A percentile compares a stretch with the other conserved stretches of the same genome.
phyloP scores from a whole-genome alignment of 108 stramenopile species.

The Nannochloropsis gaditana region DNA sequence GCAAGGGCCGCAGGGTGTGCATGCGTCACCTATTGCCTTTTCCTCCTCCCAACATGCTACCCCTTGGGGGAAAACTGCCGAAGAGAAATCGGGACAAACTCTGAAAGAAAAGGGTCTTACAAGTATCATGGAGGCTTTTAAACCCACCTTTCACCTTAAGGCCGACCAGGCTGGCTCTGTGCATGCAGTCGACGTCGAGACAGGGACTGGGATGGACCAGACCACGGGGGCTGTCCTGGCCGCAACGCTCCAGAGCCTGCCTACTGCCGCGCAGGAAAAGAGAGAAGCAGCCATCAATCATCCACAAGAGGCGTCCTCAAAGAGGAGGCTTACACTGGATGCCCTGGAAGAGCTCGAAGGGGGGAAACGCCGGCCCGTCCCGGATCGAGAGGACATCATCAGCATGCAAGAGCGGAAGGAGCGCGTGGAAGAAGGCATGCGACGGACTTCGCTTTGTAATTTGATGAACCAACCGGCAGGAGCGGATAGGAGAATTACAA shows the following conservation, averaged over 20 bases:
- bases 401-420: constrained; percentile 4
- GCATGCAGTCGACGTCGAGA: neutral
- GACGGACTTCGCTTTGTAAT: neutral
- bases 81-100: neutral
- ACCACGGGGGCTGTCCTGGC: neutral
- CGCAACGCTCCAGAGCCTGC: neutral
- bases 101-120: no score
- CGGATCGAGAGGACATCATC: neutral
- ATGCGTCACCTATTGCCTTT: neutral
- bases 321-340: neutral
- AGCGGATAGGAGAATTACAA: neutral
- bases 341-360: constrained; percentile 11
- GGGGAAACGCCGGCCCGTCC: neutral
- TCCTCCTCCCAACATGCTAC: neutral
- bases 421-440: constrained; percentile 9
- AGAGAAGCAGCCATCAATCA: neutral
- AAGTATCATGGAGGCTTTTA: no score
- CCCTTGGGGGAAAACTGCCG: neutral
- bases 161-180: no score
- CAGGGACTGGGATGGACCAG: neutral
- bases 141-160: no score
- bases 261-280: neutral
- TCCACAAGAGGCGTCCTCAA: neutral
- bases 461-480: neutral
- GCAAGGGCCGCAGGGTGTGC: no score